These are phyloP conservation scores for Yamadazyma triangularis DNA, from an alignment of 1,139 yeast genomes.

Conservation along the genomic window DNA sequence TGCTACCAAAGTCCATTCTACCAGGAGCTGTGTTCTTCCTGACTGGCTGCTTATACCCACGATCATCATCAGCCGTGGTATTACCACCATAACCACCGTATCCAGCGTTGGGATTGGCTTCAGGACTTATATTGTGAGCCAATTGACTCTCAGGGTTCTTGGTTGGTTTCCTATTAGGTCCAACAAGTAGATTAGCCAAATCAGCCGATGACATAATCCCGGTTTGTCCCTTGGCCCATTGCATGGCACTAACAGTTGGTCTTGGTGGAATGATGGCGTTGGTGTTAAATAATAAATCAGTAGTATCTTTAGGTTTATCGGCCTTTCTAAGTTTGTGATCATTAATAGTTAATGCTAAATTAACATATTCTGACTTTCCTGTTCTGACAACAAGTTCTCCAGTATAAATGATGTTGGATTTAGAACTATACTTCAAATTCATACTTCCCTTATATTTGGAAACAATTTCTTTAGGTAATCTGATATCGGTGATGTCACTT, in stretches of 20 bases:
- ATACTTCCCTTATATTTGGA: slow-evolving; percentile 14
- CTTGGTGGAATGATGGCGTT: slow-evolving; percentile 66
- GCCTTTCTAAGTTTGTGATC: slow-evolving; percentile 33
- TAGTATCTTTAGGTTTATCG: slow-evolving; percentile 17
- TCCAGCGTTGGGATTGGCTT: slow-evolving; percentile 35
- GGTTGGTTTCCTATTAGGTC: slow-evolving; percentile 52
- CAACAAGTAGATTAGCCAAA: slow-evolving; percentile 53
- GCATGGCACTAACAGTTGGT: slow-evolving; percentile 75
- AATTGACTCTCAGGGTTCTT: slow-evolving; percentile 53
- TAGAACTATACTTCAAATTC: slow-evolving; percentile 20
- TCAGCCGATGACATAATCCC: slow-evolving; percentile 52
- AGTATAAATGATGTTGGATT: slow-evolving; percentile 46
- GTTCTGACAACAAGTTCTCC: slow-evolving; percentile 73
- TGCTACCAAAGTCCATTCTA: slow-evolving; percentile 10
- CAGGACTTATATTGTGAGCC: slow-evolving; percentile 52
- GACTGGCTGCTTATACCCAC: slow-evolving; percentile 48
- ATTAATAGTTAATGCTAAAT: slow-evolving; percentile 32
- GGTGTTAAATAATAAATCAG: slow-evolving; percentile 57
- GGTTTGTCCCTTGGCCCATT: slow-evolving; percentile 79
- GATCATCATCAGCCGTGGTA: slow-evolving; percentile 16
- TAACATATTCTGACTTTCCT: slow-evolving; percentile 50
- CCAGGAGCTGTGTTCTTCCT: slow-evolving; percentile 18
- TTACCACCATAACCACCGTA: slow-evolving; percentile 23
- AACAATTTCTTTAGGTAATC: slow-evolving; percentile 30
- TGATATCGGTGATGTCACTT: slow-evolving; percentile 33